Conservation (phyloP, 2,329 filamentous ascomycete species). For the Cladosporium colombiae region DNA sequence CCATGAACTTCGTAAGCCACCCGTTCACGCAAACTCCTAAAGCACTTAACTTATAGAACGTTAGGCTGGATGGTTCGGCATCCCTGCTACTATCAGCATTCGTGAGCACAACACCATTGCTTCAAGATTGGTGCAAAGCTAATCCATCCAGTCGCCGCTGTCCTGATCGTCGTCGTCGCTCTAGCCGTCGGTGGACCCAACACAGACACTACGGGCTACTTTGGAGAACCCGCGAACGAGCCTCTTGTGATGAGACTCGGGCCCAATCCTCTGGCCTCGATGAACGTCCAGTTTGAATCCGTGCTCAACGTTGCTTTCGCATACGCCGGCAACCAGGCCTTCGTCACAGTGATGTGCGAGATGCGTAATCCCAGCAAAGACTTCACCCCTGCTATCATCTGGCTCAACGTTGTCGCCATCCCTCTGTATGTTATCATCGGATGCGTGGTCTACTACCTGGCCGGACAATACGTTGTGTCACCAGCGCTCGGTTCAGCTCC, state of each 20-base stretch:
- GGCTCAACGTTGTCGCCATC: slow-evolving; percentile 8
- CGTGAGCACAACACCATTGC: background rate
- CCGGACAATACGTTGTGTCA: slow-evolving; percentile 1
- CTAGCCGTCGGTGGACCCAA: slow-evolving; percentile 70
- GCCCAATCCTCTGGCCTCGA: background rate
- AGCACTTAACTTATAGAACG: too few relatives aligned
- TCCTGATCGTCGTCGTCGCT: slow-evolving; percentile 44
- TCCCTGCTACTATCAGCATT: slow-evolving; percentile 15
- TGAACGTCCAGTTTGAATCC: slow-evolving; percentile 12
- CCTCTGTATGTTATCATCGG: slow-evolving; percentile 13
- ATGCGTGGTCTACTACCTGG: slow-evolving; percentile 10
- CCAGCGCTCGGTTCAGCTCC: slow-evolving; percentile 10
- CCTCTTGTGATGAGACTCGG: slow-evolving; percentile 8
- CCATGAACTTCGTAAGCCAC: slow-evolving; percentile 24
- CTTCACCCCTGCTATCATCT: slow-evolving; percentile 3
- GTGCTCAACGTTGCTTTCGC: slow-evolving; percentile 11
- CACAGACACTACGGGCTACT: slow-evolving; percentile 58
- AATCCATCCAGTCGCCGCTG: background rate
- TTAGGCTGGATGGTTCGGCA: slow-evolving; percentile 23
- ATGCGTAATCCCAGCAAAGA: slow-evolving; percentile 15
- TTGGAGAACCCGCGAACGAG: slow-evolving; percentile 9
- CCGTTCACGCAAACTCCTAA: too few relatives aligned
- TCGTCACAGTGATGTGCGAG: slow-evolving; percentile 16
- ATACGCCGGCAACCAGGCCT: slow-evolving; percentile 13
- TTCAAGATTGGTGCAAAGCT: background rate